A percentile compares a stretch with the other conserved stretches of the same genome.
Conservation (phyloP, 495 filamentous ascomycete genomes). For the Penicillium pancosmium region DNA sequence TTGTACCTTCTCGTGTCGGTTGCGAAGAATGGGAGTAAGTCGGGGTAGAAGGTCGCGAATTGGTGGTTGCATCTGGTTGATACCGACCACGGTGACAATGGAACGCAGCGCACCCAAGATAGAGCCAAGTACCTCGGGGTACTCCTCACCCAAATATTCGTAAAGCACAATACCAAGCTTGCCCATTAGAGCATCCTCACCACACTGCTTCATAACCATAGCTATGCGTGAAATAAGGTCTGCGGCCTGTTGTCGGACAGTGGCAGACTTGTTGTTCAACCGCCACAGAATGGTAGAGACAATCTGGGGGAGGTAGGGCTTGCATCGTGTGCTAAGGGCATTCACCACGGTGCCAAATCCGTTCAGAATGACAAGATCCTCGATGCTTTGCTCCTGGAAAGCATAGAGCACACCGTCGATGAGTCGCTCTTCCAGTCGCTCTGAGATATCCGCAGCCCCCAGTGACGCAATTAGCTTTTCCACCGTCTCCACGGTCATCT, state of each 20-base stretch:
- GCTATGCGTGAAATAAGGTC: conserved; percentile 96
- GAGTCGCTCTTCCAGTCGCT: conserved; percentile 86
- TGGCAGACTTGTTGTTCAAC: conserved; percentile 95
- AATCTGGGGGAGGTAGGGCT: conserved; percentile 95
- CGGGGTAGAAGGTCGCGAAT: conserved; percentile 96
- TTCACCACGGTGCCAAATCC: conserved; percentile 99
- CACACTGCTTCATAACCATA: conserved; percentile 98
- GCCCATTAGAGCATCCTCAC: conserved; percentile 92
- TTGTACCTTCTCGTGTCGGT: conserved; percentile 99
- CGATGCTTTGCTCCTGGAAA: conserved; percentile 98
- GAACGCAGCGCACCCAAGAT: conserved; percentile 93
- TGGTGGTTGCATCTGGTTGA: conserved; percentile 98
- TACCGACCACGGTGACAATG: conserved; percentile 97
- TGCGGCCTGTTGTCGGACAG: conserved; percentile 94
- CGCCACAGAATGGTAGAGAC: conserved; percentile 97
- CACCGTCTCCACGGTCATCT: conserved; percentile 98
- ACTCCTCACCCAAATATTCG: conserved; percentile 98
- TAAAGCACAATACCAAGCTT: conserved; percentile 97
- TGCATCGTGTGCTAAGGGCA: conserved; percentile 89
- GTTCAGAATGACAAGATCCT: conserved; percentile 94
- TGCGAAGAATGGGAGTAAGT: conserved; percentile 93
- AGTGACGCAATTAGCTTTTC: conserved; percentile 93
- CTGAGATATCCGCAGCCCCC: conserved; percentile 91
- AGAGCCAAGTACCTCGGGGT: conserved; percentile 95
- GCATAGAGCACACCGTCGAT: conserved; percentile 96